These are phyloP conservation scores for Termitomyces sp. DNA, from an alignment of 1,284 basidiomycete genomes.

Conservation along the genomic window DNA sequence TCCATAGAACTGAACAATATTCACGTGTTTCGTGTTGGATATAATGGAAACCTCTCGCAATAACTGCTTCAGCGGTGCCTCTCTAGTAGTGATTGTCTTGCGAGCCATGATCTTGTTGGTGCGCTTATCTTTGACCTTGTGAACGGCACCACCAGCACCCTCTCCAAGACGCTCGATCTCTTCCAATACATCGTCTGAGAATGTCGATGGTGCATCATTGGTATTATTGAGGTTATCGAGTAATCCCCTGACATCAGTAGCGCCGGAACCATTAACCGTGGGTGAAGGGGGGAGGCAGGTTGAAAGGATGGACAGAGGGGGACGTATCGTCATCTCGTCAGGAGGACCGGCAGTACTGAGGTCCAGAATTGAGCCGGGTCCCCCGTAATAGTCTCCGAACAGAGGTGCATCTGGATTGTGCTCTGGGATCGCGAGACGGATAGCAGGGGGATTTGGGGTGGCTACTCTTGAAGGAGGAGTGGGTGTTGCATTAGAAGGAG, in stretches of 20 bases:
- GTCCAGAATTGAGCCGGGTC: conserved; percentile 25
- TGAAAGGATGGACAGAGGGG: conserved; percentile 22
- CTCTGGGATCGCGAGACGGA: conserved; percentile 27
- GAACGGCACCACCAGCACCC: conserved; percentile 93
- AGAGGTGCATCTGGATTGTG: conserved; percentile 23
- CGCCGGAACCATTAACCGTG: conserved; percentile 31
- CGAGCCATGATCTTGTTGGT: conserved; percentile 83
- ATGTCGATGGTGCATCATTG: conserved; percentile 35
- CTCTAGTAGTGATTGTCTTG: conserved; percentile 94
- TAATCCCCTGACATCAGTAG: conserved; percentile 37
- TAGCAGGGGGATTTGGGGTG: conserved; percentile 28
- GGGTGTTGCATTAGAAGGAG: conserved; percentile 27
- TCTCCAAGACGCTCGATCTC: conserved; percentile 80
- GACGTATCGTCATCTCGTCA: conserved; percentile 54
- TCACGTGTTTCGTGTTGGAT: conserved; percentile 77
- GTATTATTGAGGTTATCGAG: conserved; percentile 33
- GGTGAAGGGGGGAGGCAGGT: conserved; percentile 29
- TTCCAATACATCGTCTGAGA: conserved; percentile 70
- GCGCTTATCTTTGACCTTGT: conserved; percentile 80
- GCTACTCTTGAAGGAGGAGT: conserved; percentile 28
- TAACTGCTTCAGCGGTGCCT: conserved; percentile 91
- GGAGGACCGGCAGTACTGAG: conserved; percentile 32
- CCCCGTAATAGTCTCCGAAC: conserved; percentile 35
- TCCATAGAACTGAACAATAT: conserved; percentile 91
- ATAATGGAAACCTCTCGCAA: conserved; percentile 91